phyloP scores from a whole-genome alignment of 169 alveolate species.

The Plasmodium knowlesi region DNA sequence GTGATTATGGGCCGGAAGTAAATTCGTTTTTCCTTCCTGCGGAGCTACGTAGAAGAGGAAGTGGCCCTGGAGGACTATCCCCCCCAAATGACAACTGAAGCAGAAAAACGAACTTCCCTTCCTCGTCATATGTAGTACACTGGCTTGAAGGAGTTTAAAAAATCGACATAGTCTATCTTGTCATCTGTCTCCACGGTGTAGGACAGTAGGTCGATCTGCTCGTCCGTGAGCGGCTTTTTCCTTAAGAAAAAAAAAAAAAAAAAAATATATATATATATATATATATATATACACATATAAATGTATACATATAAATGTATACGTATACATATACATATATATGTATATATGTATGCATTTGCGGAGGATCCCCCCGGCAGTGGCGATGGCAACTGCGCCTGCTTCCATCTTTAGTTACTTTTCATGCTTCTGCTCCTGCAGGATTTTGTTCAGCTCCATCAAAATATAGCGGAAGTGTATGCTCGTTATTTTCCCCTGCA shows the following conservation, averaged over 20 bases:
- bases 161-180: slow-evolving; percentile 77
- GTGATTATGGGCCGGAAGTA: background rate
- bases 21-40: background rate
- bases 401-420: background rate
- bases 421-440: slow-evolving; percentile 29
- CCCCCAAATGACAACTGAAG: background rate
- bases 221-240: slow-evolving; percentile 82
- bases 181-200: slow-evolving; percentile 79
- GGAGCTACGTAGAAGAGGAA: background rate
- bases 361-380: background rate
- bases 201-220: slow-evolving; percentile 79
- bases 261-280: background rate
- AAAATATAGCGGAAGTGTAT: slow-evolving; percentile 76
- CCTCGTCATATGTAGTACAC: slow-evolving; percentile 45
- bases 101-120: background rate
- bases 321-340: background rate
- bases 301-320: background rate
- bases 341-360: background rate
- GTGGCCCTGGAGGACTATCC: background rate
- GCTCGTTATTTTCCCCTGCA: slow-evolving; percentile 76
- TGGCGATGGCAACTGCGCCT: too few relatives aligned
- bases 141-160: slow-evolving; percentile 78
- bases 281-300: background rate
- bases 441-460: slow-evolving; percentile 74
- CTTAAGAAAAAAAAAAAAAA: slow-evolving; percentile 6